Base-by-base conservation (phyloP, 495 filamentous ascomycete genomes). In the Neurospora sp. region DNA sequence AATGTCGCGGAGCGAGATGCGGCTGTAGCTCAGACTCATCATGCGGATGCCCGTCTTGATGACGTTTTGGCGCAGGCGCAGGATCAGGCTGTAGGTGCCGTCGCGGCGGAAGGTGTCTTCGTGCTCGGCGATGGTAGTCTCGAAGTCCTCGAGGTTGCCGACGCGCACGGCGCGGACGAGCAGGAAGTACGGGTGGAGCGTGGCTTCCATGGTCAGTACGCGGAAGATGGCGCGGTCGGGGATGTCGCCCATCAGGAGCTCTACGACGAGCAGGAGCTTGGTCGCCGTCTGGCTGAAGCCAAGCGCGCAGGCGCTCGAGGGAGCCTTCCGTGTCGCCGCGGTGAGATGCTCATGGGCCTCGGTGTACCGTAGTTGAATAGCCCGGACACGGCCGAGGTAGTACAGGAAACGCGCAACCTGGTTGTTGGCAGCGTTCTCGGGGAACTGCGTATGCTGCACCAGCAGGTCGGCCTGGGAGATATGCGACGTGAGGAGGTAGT, bases 31-130 rank as follows among this genome's bases (percentile, higher is more conserved):
- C 78, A 99, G 85, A 39, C 94, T 97, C 90, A 99, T 97, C 93
- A 97, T 98, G 74, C 96, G 93, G 76, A 99, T 96, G 76, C 96
- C 96, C 41, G 96, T 99, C 85, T 97, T 97, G 89, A 99, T 98
- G 80, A 99, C 96, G 82, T 98, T 98, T 80, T 99, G 96, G 70
- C 96, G 89, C 46, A 99, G 86, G 68, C 96, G 93, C 73, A 98
- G 87, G 79, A 98, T 95, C 69, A 99, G 87, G 9, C 94, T 97
- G 82, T 98, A 98, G 22, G 94, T 98, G 71, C 93, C 94, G 81
- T 99, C 96, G 71, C 91, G 91, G 68, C 92, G 89, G 90, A 98
- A 99, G 18, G 90, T 91, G 31, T 90, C 88, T 71, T 89, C 91
- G 82, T 97, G 89, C 22, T 88, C 88, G 74, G 90, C 89, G 71